Evolutionary conservation across 495 filamentous ascomycete species (phyloP), one percentile per base, ranked within the genome.

Genomic region (Ramalina intermedia): DNA sequence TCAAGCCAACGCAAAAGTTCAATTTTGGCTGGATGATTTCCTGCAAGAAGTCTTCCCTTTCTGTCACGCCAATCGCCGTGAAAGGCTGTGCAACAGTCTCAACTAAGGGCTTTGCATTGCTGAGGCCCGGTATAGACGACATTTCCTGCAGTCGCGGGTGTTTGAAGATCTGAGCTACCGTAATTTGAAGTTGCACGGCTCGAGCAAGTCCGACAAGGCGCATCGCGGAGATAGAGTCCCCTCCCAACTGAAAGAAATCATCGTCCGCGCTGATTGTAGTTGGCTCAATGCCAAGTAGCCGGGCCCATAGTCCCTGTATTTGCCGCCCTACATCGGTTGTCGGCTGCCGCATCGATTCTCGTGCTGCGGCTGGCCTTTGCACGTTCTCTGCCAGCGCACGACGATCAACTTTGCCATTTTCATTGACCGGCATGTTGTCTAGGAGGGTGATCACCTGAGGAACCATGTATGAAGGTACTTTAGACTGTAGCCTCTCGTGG

Each of bases 151-250:
- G 16, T 11, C 36, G 12, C 36, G 46, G 58, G 72, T 72, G 14
- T 73, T 52, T 39, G 48, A 74, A 69, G 1, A 74, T 61, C 35
- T 67, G 60, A 0, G 58, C 61, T 1, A 73, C 68, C 1, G 63
- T 69, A 16, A 74, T 16, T 8, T 61, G 49, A 16, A 72, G 37
- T 6, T 64, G 62, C 17, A 63, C 53, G 4, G 53, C 50, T 9
- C 59, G 46, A n/a, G 63, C 62, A 48, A 65, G 13, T 2, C 66
- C 67, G 1, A 71, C 69, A 3, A 76, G 49, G 60, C 70, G 70
- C 66, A 80, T 80, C 11, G 76, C 72, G 9, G 63, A 60, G 42
- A 80, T 70, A 6, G 74, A 76, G 54, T 80, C 74, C 24, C 76
- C 74, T 2, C 75, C 76, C 26, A 75, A 64, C 21, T 64, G 61